Base-by-base conservation (phyloP, 768 basidiomycete species). In the Asterophora parasitica region DNA sequence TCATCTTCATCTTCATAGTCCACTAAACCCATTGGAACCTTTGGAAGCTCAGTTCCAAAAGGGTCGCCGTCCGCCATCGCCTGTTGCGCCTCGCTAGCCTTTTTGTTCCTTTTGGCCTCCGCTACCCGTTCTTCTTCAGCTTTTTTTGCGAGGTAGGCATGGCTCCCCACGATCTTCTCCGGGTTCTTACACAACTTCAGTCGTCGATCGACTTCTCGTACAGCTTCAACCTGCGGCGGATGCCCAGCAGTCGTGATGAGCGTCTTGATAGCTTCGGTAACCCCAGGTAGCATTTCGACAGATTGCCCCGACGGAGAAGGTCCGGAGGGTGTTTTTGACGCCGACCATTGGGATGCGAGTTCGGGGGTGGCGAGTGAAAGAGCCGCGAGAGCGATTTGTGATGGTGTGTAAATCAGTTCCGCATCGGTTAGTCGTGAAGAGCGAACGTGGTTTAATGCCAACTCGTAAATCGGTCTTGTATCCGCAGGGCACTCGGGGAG, bases 141-240 rank as follows among this genome's bases (percentile, higher is more conserved):
- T 54, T 80, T 82, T 61, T 81, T 83, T 16, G 79, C 78, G 19
- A 83, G 63, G 63, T 86, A 92, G 2, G 89, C 86, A 51, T 81
- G 84, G 52, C 83, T 95, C n/a, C 92, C 93, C 10, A 83, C 81
- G 4, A 95, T 84, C 65, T 94, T 96, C 66, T 95, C 93, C 4
- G 96, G 96, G 59, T 99, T 98, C 63, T 92, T 90, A 73, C 95
- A 97, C 31, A 86, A 60, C 59, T 81, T 85, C 38, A 99, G 70
- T 37, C 92, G 75, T 60, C 85, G 79, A 64, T 99, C 96, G 6
- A 98, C 85, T 59, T 89, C 87, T 11, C 89, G 85, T 11, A 97
- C 92, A 26, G 77, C 73, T 50, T 92, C 92, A 10, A 95, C 74
- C 49, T 89, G 76, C n/a, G 92, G 82, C 19, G 78, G 75, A 15